These are phyloP conservation scores for Suillus clintonianus DNA, from an alignment of 768 basidiomycete genomes.

Conservation along the genomic window DNA sequence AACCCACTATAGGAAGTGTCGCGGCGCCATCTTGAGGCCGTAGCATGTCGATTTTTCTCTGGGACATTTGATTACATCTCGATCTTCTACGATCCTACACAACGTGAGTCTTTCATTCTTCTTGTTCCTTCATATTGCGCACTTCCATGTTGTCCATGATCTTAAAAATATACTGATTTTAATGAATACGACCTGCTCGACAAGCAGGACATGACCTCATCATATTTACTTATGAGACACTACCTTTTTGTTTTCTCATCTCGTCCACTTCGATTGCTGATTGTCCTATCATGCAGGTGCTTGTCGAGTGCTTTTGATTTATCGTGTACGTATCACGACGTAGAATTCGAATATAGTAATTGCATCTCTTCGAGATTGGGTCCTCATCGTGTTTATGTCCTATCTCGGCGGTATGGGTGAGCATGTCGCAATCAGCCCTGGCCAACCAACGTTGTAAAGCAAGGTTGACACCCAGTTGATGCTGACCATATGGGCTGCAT, in stretches of 20 bases:
- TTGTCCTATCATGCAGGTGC: neutral
- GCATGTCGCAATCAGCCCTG: neutral
- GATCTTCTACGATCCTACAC: neutral
- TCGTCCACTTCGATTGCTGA: neutral
- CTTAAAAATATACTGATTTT: constrained; percentile 29
- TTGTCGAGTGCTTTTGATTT: neutral
- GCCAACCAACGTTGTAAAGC: neutral
- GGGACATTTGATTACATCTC: constrained; percentile 32
- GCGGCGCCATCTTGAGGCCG: constrained; percentile 38
- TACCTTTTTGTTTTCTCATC: neutral
- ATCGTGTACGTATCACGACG: neutral
- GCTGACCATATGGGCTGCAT: no score
- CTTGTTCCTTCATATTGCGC: neutral
- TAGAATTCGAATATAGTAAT: neutral
- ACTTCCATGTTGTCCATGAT: constrained; percentile 18
- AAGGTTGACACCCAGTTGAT: neutral
- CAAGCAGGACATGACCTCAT: constrained; percentile 17
- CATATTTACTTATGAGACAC: constrained; percentile 11
- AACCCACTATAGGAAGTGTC: constrained; percentile 52
- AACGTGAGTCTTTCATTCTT: neutral
- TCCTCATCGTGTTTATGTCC: neutral
- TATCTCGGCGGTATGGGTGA: neutral
- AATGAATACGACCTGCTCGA: constrained; percentile 33
- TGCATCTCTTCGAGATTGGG: neutral
- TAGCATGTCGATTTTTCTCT: constrained; percentile 49